Conservation (phyloP, 805 yeast genomes). For the Yamadazyma olivae region DNA sequence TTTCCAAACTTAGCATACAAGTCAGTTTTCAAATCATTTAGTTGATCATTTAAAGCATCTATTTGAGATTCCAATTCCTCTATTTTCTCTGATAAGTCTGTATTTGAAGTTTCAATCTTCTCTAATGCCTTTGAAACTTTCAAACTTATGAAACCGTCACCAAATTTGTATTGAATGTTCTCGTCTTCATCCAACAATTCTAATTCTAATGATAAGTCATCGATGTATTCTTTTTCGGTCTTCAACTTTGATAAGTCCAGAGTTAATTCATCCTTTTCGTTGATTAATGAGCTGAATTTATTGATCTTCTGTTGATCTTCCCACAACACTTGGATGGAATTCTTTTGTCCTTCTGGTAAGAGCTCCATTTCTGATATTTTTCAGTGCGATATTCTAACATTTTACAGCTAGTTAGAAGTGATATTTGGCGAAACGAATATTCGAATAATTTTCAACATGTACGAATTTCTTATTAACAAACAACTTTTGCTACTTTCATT, state of each 20-base stretch:
- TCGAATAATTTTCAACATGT: no score
- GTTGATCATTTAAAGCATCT: constrained; percentile 49
- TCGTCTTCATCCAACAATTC: constrained; percentile 81
- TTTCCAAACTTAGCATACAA: constrained; percentile 87
- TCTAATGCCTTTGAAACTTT: constrained; percentile 65
- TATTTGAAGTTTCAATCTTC: constrained; percentile 62
- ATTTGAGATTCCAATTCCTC: constrained; percentile 44
- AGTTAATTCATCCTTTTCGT: constrained; percentile 59
- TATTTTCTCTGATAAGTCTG: constrained; percentile 49
- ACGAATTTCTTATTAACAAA: no score
- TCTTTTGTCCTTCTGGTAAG: constrained; percentile 54
- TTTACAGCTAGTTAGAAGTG: no score
- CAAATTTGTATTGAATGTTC: constrained; percentile 70
- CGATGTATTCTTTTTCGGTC: constrained; percentile 82
- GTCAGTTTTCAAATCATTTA: constrained; percentile 62
- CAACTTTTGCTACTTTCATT: no score
- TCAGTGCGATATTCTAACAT: no score
- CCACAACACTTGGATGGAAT: constrained; percentile 64
- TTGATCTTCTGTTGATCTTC: constrained; percentile 89
- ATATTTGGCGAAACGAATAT: no score
- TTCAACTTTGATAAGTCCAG: constrained; percentile 46
- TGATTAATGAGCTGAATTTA: constrained; percentile 78
- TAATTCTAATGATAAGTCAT: constrained; percentile 79
- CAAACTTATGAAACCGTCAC: constrained; percentile 74
- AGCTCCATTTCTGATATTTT: constrained; percentile 40